Conservation (phyloP, 495 filamentous ascomycete genomes). For the Darksidea phi region DNA sequence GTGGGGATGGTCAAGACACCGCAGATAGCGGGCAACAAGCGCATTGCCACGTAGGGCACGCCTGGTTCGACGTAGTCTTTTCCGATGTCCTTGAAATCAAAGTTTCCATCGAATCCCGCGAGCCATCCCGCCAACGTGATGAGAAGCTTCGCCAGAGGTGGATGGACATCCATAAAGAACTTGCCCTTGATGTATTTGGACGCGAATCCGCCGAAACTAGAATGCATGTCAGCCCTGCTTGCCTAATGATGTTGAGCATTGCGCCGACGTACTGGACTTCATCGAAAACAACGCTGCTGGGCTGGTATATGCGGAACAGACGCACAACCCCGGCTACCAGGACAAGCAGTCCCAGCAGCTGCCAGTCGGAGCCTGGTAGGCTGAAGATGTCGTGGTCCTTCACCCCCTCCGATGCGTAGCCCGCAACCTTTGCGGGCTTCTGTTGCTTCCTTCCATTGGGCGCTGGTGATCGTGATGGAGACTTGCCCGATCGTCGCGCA, state of each 20-base stretch:
- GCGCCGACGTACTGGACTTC: conserved; percentile 85
- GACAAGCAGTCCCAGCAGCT: conserved; percentile 68
- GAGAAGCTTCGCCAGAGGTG: conserved; percentile 93
- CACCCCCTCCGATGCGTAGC: conserved; percentile 64
- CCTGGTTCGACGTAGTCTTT: conserved; percentile 95
- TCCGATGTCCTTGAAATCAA: conserved; percentile 99
- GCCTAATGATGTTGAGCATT: not conserved
- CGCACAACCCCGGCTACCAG: conserved; percentile 75
- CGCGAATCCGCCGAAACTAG: conserved; percentile 89
- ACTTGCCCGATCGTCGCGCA: conserved; percentile 30
- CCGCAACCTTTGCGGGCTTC: conserved; percentile 39
- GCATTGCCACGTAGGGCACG: conserved; percentile 97
- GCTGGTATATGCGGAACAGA: conserved; percentile 93
- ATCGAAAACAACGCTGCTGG: conserved; percentile 94
- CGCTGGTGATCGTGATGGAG: conserved; percentile 32
- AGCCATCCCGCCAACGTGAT: conserved; percentile 94
- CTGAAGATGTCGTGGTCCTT: conserved; percentile 62
- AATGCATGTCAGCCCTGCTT: conserved; percentile 4
- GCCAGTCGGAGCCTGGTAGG: conserved; percentile 78
- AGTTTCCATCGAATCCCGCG: conserved; percentile 90
- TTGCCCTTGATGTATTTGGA: conserved; percentile 97
- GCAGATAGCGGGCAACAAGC: conserved; percentile 82
- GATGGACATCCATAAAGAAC: conserved; percentile 99
- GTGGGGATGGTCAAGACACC: conserved; percentile 83
- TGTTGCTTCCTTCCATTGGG: conserved; percentile 30